A percentile compares a stretch with the other conserved stretches of the same genome.
phyloP scores from a whole-genome alignment of 352 stramenopile species.

The Pythium monospermum region DNA sequence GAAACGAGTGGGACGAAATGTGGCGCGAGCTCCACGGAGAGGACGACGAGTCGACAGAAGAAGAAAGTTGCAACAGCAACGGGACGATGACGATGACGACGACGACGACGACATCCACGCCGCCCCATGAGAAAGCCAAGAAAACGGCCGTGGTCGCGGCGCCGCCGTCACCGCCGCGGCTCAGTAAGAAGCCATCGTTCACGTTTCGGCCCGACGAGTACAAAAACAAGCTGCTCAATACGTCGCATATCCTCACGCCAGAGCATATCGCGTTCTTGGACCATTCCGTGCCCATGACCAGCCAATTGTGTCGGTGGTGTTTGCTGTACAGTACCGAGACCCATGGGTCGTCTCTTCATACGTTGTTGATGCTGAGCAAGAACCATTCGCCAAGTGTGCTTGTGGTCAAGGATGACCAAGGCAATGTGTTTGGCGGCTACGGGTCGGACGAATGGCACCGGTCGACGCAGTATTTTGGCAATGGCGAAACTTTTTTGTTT shows the following conservation, averaged over 20 bases:
- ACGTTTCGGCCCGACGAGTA: conserved; percentile 59
- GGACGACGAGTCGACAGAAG: conserved; percentile 30
- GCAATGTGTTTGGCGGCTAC: conserved; percentile 82
- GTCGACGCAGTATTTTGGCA: conserved; percentile 86
- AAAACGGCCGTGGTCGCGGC: background rate
- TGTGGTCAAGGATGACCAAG: conserved; percentile 71
- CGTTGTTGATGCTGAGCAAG: conserved; percentile 58
- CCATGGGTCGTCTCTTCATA: conserved; percentile 75
- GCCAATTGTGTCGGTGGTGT: conserved; percentile 77
- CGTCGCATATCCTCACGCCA: conserved; percentile 63
- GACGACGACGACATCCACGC: too few relatives aligned
- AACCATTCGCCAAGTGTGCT: conserved; percentile 73
- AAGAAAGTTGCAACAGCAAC: too few relatives aligned
- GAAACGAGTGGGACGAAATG: conserved; percentile 56
- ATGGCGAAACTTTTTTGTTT: conserved; percentile 87
- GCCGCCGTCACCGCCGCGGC: conserved; percentile 30
- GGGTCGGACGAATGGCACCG: conserved; percentile 72
- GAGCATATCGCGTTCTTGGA: conserved; percentile 74
- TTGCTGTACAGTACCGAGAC: conserved; percentile 74
- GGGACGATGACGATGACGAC: background rate
- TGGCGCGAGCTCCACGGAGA: conserved; percentile 34
- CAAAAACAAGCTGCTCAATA: conserved; percentile 64
- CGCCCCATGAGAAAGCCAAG: too few relatives aligned
- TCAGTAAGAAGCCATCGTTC: conserved; percentile 48
- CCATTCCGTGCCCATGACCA: conserved; percentile 65